Base-by-base conservation (phyloP, 2,329 filamentous ascomycete species). In the Phialophora expanda region DNA sequence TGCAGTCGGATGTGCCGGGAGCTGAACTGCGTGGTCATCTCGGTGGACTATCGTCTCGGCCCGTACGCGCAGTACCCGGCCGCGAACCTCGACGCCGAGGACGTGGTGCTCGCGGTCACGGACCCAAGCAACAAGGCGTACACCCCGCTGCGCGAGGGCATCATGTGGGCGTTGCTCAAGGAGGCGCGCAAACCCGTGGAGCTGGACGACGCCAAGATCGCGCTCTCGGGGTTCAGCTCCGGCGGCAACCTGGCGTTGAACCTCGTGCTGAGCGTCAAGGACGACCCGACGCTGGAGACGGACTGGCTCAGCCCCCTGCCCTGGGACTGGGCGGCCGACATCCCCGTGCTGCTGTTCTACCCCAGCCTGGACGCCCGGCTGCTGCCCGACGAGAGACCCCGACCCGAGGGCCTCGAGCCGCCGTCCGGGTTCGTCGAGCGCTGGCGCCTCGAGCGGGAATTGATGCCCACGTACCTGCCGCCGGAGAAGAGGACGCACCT, bases 41-140 rank as follows among this genome's bases (percentile, higher is more conserved):
- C 77, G 56, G 81, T 82, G 3, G 81, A 82, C 58, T 83, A 83
- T 66, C 78, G 81, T 41, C 79, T 82, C 54, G 81, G 79, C 3
- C 81, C 81, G 0, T 77, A 81, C 63, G 75, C 80, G 63, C 77
- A 80, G 44, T 83, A 81, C 56, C 81, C 81, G 0, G 79, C 80
- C 0, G 81, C 81, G 1, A 77, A 82, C 20, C 77, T 81, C 66
- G 81, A 83, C 66, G 79, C 78, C 9, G 81, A 83, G 60, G 81
- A 83, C 64, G 79, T 80, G 1, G 70, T 82, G 2, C 74, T 74
- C 4, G 79, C 80, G 1, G 76, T 83, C 2, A 71, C 82, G 30
- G 76, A 81, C 24, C 55, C 63, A 4, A 59, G 38, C 9, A 67
- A 55, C 7, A 64, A 60, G 30, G 65, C 62, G 8, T 70, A 70